Base-by-base conservation (phyloP, 1,284 basidiomycete species). In the Waitea zeae region DNA sequence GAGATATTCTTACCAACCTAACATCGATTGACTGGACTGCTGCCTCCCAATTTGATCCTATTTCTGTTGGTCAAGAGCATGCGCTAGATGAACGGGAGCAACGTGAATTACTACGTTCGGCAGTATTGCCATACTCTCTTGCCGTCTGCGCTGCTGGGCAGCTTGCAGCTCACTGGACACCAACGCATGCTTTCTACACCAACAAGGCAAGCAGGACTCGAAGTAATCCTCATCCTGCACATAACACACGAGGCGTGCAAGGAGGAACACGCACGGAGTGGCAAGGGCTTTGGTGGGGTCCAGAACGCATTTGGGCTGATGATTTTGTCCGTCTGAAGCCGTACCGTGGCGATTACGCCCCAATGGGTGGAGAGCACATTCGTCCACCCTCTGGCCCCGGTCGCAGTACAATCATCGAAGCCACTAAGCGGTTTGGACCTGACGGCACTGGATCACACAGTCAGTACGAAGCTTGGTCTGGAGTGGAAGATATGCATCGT, bases 271-370 rank as follows among this genome's bases (percentile, higher is more conserved):
- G 77, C 44, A 62, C 52, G 24, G 62, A 70, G 26, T 82, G 68
- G 50, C 81, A 89, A 50, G 86, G 86, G 1, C 47, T 89, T 11
- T 90, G 82, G 82, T 83, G 79, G 75, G 87, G 86, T 6, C 68
- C 76, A 1, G 87, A 90, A 49, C 67, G 82, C n/a, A 78, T 90
- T 36, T 90, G 86, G 86, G 58, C 66, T 5, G 80, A 81, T 39
- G 86, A 90, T 42, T 65, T 89, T 36, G 70, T 89, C 17, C 68
- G 84, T n/a, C 56, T 90, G 33, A 80, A 81, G 45, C 51, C 77
- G 20, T 63, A 70, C 1, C 64, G 81, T 20, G 55, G 59, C 22
- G 67, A 71, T 41, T 59, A 84, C 38, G 72, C 73, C 9, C 75
- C 77, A 5, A 45, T 60, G 28, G 79, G 77, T 17, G 60, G 63